Evolutionary conservation across 2,329 filamentous ascomycete species (phyloP).

Genomic region (Fusarium nurragi): DNA sequence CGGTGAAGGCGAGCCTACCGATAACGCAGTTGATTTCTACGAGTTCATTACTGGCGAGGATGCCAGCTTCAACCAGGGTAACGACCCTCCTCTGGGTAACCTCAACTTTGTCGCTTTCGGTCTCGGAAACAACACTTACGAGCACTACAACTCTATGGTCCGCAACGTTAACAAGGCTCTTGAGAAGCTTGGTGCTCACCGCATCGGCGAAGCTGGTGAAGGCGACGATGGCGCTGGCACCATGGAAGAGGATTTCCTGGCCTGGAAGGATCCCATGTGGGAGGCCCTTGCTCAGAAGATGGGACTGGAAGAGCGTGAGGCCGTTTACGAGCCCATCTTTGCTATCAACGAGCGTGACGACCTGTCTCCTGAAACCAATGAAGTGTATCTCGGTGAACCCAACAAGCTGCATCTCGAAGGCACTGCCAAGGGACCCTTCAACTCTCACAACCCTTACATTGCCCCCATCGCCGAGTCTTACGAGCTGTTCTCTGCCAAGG

Average conservation of each 20-base stretch:
- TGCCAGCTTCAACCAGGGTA: conserved; percentile 78
- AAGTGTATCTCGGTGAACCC: conserved; percentile 94
- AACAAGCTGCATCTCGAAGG: conserved; percentile 96
- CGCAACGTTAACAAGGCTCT: conserved; percentile 87
- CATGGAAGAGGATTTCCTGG: conserved; percentile 99
- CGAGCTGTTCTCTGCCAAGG: conserved; percentile 89
- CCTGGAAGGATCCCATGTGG: conserved; percentile 99
- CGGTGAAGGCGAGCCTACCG: conserved; percentile 96
- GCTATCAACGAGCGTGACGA: conserved; percentile 80
- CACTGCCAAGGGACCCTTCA: conserved; percentile 85
- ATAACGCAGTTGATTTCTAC: conserved; percentile 99
- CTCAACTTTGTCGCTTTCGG: conserved; percentile 96
- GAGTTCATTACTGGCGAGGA: conserved; percentile 92
- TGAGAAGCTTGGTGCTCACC: conserved; percentile 80
- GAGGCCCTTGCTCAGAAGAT: conserved; percentile 81
- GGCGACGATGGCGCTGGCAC: conserved; percentile 98
- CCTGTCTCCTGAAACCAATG: conserved; percentile 76
- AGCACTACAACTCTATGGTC: conserved; percentile 99
- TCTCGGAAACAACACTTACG: conserved; percentile 98
- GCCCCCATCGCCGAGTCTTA: conserved; percentile 91
- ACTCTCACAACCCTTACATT: conserved; percentile 96
- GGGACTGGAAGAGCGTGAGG: conserved; percentile 92
- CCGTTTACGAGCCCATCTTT: conserved; percentile 94
- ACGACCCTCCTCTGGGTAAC: conserved; percentile 78
- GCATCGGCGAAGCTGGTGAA: conserved; percentile 89